Conservation (phyloP, 768 basidiomycete species). For the Boletus eberwhitei region DNA sequence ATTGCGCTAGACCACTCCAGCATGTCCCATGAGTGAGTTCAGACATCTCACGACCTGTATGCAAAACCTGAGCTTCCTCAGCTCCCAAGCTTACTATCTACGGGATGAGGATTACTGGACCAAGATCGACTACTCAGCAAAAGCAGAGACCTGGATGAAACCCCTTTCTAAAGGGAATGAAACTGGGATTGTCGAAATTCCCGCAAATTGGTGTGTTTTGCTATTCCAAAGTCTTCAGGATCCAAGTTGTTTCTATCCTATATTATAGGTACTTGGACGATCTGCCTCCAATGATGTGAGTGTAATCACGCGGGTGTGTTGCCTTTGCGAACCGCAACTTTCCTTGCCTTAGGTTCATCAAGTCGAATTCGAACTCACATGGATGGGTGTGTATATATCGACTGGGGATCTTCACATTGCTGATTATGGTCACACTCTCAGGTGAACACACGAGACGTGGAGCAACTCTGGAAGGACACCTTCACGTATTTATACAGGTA, state of each 20-base stretch:
- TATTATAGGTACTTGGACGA: constrained; percentile 62
- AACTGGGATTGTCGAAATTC: constrained; percentile 62
- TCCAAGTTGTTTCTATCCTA: not conserved
- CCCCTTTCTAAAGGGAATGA: constrained; percentile 60
- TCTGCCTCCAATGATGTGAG: constrained; percentile 70
- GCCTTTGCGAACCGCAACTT: not conserved
- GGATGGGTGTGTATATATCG: constrained; percentile 49
- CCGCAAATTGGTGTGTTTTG: constrained; percentile 59
- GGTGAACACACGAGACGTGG: constrained; percentile 64
- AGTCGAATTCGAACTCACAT: constrained; percentile 63
- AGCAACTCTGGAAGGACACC: constrained; percentile 74
- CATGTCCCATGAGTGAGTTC: constrained; percentile 48
- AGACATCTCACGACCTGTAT: not conserved
- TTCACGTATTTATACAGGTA: constrained; percentile 67
- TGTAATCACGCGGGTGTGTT: not conserved
- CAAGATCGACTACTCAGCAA: constrained; percentile 60
- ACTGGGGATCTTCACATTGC: not conserved
- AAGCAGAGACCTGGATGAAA: constrained; percentile 71
- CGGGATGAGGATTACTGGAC: constrained; percentile 69
- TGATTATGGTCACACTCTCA: constrained; percentile 16
- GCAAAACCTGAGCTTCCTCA: constrained; percentile 12
- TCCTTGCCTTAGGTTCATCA: constrained; percentile 55
- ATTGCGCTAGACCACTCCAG: constrained; percentile 49
- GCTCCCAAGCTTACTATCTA: constrained; percentile 64
- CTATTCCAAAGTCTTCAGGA: not conserved